Evolutionary conservation across 805 yeast genomes (phyloP).

Genomic region (Geotrichum ghanense): DNA sequence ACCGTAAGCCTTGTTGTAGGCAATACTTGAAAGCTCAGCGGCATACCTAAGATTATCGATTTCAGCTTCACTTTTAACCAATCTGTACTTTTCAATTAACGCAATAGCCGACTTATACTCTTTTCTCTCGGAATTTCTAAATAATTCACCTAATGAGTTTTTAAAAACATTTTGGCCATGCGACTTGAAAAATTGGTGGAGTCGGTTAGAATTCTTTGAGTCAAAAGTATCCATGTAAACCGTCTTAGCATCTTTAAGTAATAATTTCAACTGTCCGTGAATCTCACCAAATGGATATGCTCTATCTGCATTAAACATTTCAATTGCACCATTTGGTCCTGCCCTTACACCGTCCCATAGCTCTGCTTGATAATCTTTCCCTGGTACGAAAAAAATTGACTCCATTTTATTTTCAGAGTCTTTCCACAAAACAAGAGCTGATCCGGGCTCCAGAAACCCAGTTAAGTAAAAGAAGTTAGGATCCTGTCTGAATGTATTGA

Average conservation of each 20-base stretch:
- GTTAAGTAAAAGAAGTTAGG: constrained; percentile 78
- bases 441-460: constrained; percentile 88
- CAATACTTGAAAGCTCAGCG: constrained; percentile 70
- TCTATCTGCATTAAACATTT: constrained; percentile 79
- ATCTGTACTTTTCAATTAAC: constrained; percentile 32
- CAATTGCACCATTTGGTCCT: constrained; percentile 72
- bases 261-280: constrained; percentile 5
- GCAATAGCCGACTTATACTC: constrained; percentile 9
- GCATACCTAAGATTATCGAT: constrained; percentile 71
- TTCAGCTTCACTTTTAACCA: constrained; percentile 67
- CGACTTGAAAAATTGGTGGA: constrained; percentile 8
- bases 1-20: constrained; percentile 74
- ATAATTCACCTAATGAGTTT: constrained; percentile 4
- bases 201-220: constrained; percentile 5
- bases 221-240: constrained; percentile 11
- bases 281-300: constrained; percentile 39
- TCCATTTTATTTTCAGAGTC: constrained; percentile 35
- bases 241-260: constrained; percentile 4
- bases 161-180: constrained; percentile 5
- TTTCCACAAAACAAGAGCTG: constrained; percentile 42
- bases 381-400: constrained; percentile 78
- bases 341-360: constrained; percentile 94
- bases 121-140: constrained; percentile 2
- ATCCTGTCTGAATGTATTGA: constrained; percentile 86
- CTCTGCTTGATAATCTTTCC: constrained; percentile 64